Evolutionary conservation across 805 yeast genomes (phyloP).

Genomic region (Candida qinlingensis): DNA sequence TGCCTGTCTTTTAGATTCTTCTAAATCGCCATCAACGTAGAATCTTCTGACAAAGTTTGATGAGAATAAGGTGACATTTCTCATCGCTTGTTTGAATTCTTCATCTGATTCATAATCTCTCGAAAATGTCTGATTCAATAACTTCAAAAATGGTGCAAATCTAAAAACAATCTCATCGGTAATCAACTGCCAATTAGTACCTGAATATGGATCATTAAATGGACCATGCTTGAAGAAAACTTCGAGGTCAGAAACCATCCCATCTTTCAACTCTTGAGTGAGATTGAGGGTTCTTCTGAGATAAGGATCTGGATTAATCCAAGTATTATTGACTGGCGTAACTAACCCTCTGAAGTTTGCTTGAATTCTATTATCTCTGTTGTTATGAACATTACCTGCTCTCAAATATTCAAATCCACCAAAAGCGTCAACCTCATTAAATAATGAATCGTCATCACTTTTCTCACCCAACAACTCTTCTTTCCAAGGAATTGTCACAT

Average conservation of each 20-base stretch:
- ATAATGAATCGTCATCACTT: constrained; percentile 13
- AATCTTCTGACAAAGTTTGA: constrained; percentile 44
- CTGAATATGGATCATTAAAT: constrained; percentile 31
- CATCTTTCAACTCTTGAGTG: constrained; percentile 29
- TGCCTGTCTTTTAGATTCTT: constrained; percentile 7
- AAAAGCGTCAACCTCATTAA: constrained; percentile 23
- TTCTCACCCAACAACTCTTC: constrained; percentile 15
- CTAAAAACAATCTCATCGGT: constrained; percentile 44
- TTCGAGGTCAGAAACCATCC: constrained; percentile 33
- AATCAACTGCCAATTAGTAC: constrained; percentile 53
- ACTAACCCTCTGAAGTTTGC: constrained; percentile 49
- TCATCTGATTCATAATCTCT: constrained; percentile 2
- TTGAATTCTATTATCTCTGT: constrained; percentile 42
- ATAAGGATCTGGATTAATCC: constrained; percentile 44
- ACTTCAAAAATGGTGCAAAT: constrained; percentile 45
- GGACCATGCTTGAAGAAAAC: constrained; percentile 25
- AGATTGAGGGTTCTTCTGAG: constrained; percentile 33
- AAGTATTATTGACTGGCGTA: constrained; percentile 49
- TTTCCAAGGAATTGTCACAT: constrained; percentile 34
- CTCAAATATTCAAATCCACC: constrained; percentile 39
- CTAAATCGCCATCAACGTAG: constrained; percentile 17
- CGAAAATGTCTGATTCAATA: constrained; percentile 35
- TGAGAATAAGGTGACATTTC: constrained; percentile 36
- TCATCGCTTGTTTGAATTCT: constrained; percentile 19
- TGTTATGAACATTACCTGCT: constrained; percentile 43